Percentiles rank a stretch among this genome's conserved stretches.
phyloP scores from a whole-genome alignment of 805 yeast genomes.

The Torulaspora gathmanii region DNA sequence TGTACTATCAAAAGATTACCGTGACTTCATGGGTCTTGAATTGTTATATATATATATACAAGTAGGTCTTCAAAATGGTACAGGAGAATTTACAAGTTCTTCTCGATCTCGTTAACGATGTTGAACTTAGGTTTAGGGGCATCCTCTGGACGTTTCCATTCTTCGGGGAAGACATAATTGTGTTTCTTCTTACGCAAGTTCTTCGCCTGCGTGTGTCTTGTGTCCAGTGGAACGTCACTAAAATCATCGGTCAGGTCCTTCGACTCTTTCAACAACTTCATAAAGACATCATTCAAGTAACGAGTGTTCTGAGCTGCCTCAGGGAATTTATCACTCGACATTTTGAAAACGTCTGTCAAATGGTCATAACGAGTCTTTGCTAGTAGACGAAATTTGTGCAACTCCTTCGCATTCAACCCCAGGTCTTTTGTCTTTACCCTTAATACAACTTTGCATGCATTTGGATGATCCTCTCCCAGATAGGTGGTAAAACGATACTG shows the following conservation, averaged over 20 bases:
- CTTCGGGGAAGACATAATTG: conserved; percentile 60
- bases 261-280: conserved; percentile 57
- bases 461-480: conserved; percentile 64
- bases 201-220: conserved; percentile 56
- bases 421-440: conserved; percentile 51
- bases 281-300: conserved; percentile 59
- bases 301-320: conserved; percentile 86
- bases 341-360: conserved; percentile 52
- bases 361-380: conserved; percentile 75
- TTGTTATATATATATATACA: conserved; percentile 7
- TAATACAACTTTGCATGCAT: conserved; percentile 56
- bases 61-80: not conserved
- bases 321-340: conserved; percentile 59
- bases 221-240: conserved; percentile 76
- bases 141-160: conserved; percentile 73
- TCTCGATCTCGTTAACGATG: conserved; percentile 17
- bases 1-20: conserved; percentile 6
- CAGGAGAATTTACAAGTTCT: conserved; percentile 7
- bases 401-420: conserved; percentile 46
- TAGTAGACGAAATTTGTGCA: conserved; percentile 72
- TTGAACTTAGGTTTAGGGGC: conserved; percentile 47
- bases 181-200: conserved; percentile 40
- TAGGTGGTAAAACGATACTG: conserved; percentile 68
- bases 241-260: conserved; percentile 60
- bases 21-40: not conserved